These are phyloP conservation scores for Zizania palustris DNA, from an alignment of 202 grass and related monocot genomes.

Conservation along the genomic window DNA sequence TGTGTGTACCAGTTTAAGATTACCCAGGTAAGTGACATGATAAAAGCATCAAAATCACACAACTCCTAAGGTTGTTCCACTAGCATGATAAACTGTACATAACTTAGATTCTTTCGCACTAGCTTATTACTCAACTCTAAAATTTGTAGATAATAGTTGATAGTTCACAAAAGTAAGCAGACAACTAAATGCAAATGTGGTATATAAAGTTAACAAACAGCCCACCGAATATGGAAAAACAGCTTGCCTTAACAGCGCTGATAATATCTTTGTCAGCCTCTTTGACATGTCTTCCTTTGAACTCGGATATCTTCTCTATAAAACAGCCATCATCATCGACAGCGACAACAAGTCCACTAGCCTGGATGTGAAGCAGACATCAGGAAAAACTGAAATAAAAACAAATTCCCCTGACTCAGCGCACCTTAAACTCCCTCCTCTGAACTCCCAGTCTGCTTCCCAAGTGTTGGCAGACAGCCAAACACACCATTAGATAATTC, in stretches of 20 bases:
- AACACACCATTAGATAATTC: not conserved
- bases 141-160: constrained; percentile 3
- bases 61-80: constrained; percentile 5
- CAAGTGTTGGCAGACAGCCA: not conserved
- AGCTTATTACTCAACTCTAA: constrained; percentile 29
- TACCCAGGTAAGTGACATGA: not conserved
- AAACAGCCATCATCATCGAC: constrained; percentile 94
- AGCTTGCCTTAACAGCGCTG: constrained; percentile 77
- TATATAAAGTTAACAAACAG: constrained; percentile 27
- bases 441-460: not conserved
- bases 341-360: constrained; percentile 77
- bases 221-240: constrained; percentile 32
- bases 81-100: constrained; percentile 17
- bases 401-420: not conserved
- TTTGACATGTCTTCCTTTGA: constrained; percentile 79
- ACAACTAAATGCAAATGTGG: constrained; percentile 14
- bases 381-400: constrained; percentile 1
- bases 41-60: constrained; percentile 9
- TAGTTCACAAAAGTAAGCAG: constrained; percentile 24
- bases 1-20: not conserved
- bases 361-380: constrained; percentile 49
- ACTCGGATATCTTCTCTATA: constrained; percentile 78
- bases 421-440: not conserved
- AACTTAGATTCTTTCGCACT: constrained; percentile 1
- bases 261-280: constrained; percentile 95